These are phyloP conservation scores for Amanita pallidorosea DNA, from an alignment of 768 basidiomycete genomes.

Conservation along the genomic window DNA sequence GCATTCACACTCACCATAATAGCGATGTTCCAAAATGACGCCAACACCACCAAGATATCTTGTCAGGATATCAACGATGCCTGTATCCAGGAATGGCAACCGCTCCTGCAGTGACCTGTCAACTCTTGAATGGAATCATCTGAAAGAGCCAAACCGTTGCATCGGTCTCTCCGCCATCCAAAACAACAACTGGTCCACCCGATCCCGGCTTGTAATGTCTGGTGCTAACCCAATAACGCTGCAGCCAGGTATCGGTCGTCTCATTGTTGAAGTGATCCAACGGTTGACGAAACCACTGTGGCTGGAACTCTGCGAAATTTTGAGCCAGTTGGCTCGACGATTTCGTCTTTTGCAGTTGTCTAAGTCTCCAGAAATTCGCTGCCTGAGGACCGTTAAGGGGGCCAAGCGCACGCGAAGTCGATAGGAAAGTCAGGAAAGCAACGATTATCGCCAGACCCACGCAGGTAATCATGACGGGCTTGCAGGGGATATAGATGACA, in stretches of 20 bases:
- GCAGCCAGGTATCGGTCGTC: conserved; percentile 55
- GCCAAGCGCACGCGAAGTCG: conserved; percentile 14
- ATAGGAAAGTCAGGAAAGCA: neutral
- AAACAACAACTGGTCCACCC: conserved; percentile 76
- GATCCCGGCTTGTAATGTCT: conserved; percentile 64
- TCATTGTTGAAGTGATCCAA: conserved; percentile 67
- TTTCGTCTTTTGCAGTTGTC: conserved; percentile 13
- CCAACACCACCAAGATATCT: conserved; percentile 81
- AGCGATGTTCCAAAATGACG: conserved; percentile 88
- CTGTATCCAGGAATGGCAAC: conserved; percentile 56
- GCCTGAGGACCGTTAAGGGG: conserved; percentile 36
- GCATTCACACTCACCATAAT: conserved; percentile 52
- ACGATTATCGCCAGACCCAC: neutral
- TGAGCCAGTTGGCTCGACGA: conserved; percentile 8
- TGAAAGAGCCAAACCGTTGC: conserved; percentile 45
- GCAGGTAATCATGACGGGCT: neutral
- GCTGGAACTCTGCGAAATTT: conserved; percentile 32
- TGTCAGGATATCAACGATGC: conserved; percentile 80
- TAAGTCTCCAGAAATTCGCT: conserved; percentile 56
- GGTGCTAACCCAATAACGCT: conserved; percentile 89
- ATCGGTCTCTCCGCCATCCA: conserved; percentile 91
- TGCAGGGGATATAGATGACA: neutral
- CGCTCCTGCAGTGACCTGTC: conserved; percentile 23
- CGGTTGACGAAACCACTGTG: conserved; percentile 73
- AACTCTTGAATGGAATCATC: neutral